phyloP scores from a whole-genome alignment of 2,329 filamentous ascomycete species.

The Capronia americana region DNA sequence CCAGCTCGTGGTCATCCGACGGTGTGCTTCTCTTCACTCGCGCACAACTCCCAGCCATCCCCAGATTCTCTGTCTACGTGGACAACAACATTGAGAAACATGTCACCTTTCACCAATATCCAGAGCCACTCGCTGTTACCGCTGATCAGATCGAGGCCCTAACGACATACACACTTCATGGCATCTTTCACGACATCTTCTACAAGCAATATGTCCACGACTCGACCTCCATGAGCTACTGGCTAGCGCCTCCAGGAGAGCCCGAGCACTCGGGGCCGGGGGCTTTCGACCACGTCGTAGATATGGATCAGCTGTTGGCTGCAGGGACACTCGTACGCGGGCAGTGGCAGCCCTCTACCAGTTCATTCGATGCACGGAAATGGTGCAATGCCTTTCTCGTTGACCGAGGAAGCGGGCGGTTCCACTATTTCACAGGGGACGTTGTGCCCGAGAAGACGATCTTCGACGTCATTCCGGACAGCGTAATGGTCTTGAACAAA shows the following conservation, averaged over 20 bases:
- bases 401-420: conserved; percentile 63
- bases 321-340: conserved; percentile 46
- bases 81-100: conserved; percentile 66
- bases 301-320: conserved; percentile 45
- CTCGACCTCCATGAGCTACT: conserved; percentile 75
- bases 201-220: conserved; percentile 80
- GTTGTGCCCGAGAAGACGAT: conserved; percentile 63
- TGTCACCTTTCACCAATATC: conserved; percentile 59
- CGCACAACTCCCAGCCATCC: conserved; percentile 66
- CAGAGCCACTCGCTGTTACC: conserved; percentile 52
- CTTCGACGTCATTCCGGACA: conserved; percentile 68
- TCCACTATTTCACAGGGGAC: conserved; percentile 61
- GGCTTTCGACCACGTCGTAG: conserved; percentile 26
- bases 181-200: conserved; percentile 81
- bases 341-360: conserved; percentile 48
- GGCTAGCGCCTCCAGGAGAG: conserved; percentile 67
- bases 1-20: conserved; percentile 29
- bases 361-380: conserved; percentile 46
- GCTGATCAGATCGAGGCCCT: conserved; percentile 60
- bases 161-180: conserved; percentile 73
- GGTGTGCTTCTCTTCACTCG: conserved; percentile 76
- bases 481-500: conserved; percentile 44
- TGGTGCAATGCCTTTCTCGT: conserved; percentile 61
- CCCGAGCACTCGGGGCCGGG: neutral
- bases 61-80: conserved; percentile 74